Conservation (phyloP, 768 basidiomycete species). For the Boletus sp. region DNA sequence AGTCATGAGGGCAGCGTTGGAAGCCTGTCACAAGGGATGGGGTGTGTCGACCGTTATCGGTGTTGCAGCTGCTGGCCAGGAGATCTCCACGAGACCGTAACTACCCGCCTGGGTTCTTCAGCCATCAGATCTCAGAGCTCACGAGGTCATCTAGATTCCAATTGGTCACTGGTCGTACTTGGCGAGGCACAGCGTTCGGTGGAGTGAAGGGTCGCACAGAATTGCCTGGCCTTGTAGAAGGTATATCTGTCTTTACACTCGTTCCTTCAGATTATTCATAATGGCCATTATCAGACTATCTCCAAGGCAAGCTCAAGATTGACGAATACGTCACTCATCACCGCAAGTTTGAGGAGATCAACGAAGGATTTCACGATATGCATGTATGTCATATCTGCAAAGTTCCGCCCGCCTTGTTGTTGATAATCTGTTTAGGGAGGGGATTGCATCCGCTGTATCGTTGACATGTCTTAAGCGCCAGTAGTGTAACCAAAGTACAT, state of each 20-base stretch:
- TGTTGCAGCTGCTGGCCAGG: slow-evolving; percentile 95
- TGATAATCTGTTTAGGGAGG: slow-evolving; percentile 45
- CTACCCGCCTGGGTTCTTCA: slow-evolving; percentile 24
- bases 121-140: slow-evolving; percentile 7
- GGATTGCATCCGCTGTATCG: slow-evolving; percentile 92
- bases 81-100: slow-evolving; percentile 86
- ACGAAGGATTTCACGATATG: slow-evolving; percentile 93
- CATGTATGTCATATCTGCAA: slow-evolving; percentile 62
- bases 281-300: slow-evolving; percentile 57
- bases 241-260: slow-evolving; percentile 36
- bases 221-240: slow-evolving; percentile 89
- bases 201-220: slow-evolving; percentile 98
- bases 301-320: slow-evolving; percentile 77
- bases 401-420: background rate
- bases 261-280: background rate
- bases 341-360: slow-evolving; percentile 70
- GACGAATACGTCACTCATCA: slow-evolving; percentile 97
- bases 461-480: slow-evolving; percentile 71
- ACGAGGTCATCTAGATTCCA: slow-evolving; percentile 44
- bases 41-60: slow-evolving; percentile 95
- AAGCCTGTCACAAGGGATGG: slow-evolving; percentile 99
- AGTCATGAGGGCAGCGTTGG: slow-evolving; percentile 93
- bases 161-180: slow-evolving; percentile 82
- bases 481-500: background rate
- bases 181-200: slow-evolving; percentile 95